Evolutionary conservation across 225 moss, liverwort and hornwort species (phyloP), one percentile per base, ranked within the genome.

Genomic region (Sphagnum contortum): DNA sequence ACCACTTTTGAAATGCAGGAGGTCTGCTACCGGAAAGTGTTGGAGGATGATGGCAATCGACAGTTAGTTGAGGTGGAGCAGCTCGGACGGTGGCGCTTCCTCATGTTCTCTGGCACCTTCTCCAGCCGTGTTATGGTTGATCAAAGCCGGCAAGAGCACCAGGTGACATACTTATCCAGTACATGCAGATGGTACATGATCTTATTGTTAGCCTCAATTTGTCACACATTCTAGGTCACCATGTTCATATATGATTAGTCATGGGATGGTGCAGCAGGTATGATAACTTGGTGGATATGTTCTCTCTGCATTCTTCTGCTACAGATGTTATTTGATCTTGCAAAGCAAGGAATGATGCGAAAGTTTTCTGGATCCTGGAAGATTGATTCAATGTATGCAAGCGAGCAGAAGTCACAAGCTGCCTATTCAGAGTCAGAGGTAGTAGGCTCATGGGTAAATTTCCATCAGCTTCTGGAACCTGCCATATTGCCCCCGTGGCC

Each of bases 41-140:
- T 94, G 67, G 87, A 94, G 78, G 88, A 94, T 69, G 94, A 94
- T 61, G 94, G 94, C 59, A 83, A 90, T 55, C 83, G 88, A 73
- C 94, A 94, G 76, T 77, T 88, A 9, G 88, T 94, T 45, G 94
- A 94, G 68, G 87, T 94, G 79, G 91, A 94, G 81, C 94, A 94
- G 76, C 90, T 90, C 1, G 94, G 88, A 45, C 82, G 94, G 58
- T 94, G 94, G 94, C 80, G 71, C 7, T 94, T 94, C 68, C 83
- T 94, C 68, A 68, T 94, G 71, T 86, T 94, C 6, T 88, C 70
- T 3, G 91, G 94, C 56, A 73, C 83, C n/a, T 91, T 94, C 63
- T 67, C 90, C 12, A 84, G 82, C 29, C 86, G 94, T 55, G 84
- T 88, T 63, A 77, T 81, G 59, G 94, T 89, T 57, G 87, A 91